Evolutionary conservation across 768 basidiomycete species (phyloP).

Genomic region (Phlebiopsis gigantea): DNA sequence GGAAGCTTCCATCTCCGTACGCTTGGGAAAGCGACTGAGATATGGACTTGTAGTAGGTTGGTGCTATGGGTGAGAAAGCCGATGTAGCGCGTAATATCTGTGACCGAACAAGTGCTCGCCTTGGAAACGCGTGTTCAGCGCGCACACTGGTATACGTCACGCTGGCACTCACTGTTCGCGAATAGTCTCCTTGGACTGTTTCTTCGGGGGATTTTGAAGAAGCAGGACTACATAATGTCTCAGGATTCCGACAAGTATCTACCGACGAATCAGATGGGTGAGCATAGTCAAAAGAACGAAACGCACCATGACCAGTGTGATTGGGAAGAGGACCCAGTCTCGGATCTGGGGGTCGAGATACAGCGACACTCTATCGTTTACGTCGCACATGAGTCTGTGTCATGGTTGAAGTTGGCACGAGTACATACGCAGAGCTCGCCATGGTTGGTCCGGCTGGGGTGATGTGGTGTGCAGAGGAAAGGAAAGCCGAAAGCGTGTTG

Average conservation of each 20-base stretch:
- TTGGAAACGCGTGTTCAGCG: constrained; percentile 18
- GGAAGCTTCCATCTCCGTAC: constrained; percentile 71
- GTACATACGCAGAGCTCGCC: constrained; percentile 26
- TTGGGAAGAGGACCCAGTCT: constrained; percentile 92
- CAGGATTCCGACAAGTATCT: constrained; percentile 91
- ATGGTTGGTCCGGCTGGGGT: constrained; percentile 15
- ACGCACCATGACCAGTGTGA: constrained; percentile 93
- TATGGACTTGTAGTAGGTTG: constrained; percentile 65
- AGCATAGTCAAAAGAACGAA: constrained; percentile 6
- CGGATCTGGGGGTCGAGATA: constrained; percentile 95
- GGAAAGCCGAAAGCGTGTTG: constrained; percentile 2
- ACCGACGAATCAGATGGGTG: constrained; percentile 1
- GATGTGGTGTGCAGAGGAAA: background rate
- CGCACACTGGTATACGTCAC: background rate
- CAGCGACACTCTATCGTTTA: constrained; percentile 36
- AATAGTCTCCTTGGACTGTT: constrained; percentile 66
- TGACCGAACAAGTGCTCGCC: constrained; percentile 76
- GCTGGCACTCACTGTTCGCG: constrained; percentile 79
- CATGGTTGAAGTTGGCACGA: background rate
- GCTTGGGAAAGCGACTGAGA: constrained; percentile 69
- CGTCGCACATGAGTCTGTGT: background rate
- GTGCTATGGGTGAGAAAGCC: constrained; percentile 75
- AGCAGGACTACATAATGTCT: constrained; percentile 89
- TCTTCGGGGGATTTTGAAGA: constrained; percentile 81
- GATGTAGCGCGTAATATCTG: constrained; percentile 82